Evolutionary conservation across 345 rosid species (phyloP).

Genomic region (Lenwebbia sp.): DNA sequence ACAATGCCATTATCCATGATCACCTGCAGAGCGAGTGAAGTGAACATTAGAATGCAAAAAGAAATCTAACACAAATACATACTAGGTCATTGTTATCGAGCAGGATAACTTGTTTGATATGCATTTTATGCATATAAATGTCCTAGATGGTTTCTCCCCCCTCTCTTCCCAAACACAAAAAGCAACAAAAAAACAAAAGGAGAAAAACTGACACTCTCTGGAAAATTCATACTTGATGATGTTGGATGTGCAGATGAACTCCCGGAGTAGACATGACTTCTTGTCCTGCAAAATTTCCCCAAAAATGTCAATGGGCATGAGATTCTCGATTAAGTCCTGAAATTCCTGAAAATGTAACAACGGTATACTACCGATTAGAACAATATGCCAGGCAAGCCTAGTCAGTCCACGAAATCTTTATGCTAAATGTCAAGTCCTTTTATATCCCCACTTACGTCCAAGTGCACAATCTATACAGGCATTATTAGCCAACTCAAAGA

Average conservation of each 20-base stretch:
- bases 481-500: background rate
- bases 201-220: background rate
- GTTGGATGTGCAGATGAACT: slow-evolving; percentile 7
- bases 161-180: background rate
- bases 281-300: background rate
- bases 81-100: background rate
- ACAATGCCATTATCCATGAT: slow-evolving; percentile 40
- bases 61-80: background rate
- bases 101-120: background rate
- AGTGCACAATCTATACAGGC: background rate
- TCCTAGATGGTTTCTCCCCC: background rate
- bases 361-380: background rate
- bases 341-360: background rate
- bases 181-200: background rate
- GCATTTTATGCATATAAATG: background rate
- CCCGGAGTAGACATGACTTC: slow-evolving; percentile 2
- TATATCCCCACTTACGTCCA: background rate
- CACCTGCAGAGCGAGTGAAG: slow-evolving; percentile 19
- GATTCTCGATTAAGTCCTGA: background rate
- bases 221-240: slow-evolving; percentile 2
- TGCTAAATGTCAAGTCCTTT: background rate
- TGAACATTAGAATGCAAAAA: background rate
- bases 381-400: background rate
- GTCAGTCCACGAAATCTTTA: background rate
- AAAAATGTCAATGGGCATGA: background rate